Evolutionary conservation across 352 stramenopile species (phyloP).

Genomic region (Globisporangium middletonii): DNA sequence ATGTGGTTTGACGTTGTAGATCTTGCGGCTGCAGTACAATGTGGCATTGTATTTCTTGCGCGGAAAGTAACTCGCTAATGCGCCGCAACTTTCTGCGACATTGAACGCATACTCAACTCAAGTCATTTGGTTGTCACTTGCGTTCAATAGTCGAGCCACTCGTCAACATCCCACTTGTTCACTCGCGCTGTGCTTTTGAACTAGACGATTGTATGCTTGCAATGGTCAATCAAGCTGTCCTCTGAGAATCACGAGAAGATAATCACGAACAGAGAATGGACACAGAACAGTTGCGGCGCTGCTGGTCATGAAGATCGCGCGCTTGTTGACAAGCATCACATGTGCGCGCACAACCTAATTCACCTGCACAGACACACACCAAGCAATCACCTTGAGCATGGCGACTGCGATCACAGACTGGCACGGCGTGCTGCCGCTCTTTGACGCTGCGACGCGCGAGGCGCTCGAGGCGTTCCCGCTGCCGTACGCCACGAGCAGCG

Average conservation of each 20-base stretch:
- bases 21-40: background rate
- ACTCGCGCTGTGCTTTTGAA: too few species aligned
- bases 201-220: too few species aligned
- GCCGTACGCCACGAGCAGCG: conserved; percentile 28
- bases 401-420: conserved; percentile 22
- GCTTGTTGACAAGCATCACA: background rate
- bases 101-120: too few species aligned
- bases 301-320: background rate
- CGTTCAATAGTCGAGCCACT: too few species aligned
- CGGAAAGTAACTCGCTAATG: too few species aligned
- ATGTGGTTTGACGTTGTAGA: too few species aligned
- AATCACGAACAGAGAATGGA: background rate
- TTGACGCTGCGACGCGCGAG: conserved; percentile 24
- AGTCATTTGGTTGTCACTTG: too few species aligned
- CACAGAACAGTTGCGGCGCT: background rate
- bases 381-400: background rate
- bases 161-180: too few species aligned
- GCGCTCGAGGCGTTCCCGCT: conserved; percentile 28
- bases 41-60: background rate
- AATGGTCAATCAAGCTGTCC: too few species aligned
- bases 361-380: background rate
- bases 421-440: conserved; percentile 23
- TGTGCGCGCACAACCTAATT: background rate
- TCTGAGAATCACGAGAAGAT: too few species aligned
- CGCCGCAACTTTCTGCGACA: too few species aligned